These are phyloP conservation scores for Podila epigama DNA, from an alignment of 192 early-diverging fungal species.

Conservation along the genomic window DNA sequence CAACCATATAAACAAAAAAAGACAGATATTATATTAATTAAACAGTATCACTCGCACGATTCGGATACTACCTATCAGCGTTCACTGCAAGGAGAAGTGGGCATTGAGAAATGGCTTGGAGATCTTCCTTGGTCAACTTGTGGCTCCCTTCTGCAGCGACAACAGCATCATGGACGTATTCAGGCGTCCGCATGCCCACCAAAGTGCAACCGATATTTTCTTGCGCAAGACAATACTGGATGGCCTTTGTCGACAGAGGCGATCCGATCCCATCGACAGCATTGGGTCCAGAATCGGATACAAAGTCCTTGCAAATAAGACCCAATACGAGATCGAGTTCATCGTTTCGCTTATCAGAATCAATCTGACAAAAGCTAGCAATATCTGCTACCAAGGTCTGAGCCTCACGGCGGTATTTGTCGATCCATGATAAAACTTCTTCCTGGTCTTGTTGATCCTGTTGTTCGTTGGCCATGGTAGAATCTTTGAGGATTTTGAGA, in stretches of 20 bases:
- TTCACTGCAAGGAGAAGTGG: conserved; percentile 25
- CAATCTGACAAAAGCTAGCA: conserved; percentile 55
- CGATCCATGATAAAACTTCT: conserved; percentile 53
- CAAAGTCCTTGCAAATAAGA: conserved; percentile 49
- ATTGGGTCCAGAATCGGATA: conserved; percentile 22
- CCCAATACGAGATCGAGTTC: conserved; percentile 60
- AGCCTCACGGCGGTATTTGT: conserved; percentile 46
- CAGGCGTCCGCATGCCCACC: conserved; percentile 66
- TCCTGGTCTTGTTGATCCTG: conserved; percentile 26
- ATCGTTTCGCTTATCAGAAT: conserved; percentile 60
- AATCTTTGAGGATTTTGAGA: conserved; percentile 51
- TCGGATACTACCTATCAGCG: neutral
- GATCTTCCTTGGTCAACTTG: conserved; percentile 33
- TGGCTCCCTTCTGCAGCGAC: conserved; percentile 43
- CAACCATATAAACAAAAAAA: too few species aligned
- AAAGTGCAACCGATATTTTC: conserved; percentile 61
- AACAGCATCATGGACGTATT: conserved; percentile 67
- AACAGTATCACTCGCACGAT: too few species aligned
- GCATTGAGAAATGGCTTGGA: conserved; percentile 49
- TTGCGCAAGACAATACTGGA: conserved; percentile 56
- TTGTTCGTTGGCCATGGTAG: conserved; percentile 7
- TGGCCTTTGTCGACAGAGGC: conserved; percentile 60
- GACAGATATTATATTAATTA: too few species aligned
- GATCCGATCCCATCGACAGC: conserved; percentile 46
- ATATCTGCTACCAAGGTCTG: conserved; percentile 41